Conservation (phyloP, 495 filamentous ascomycete genomes). For the Geopyxis carbonaria region DNA sequence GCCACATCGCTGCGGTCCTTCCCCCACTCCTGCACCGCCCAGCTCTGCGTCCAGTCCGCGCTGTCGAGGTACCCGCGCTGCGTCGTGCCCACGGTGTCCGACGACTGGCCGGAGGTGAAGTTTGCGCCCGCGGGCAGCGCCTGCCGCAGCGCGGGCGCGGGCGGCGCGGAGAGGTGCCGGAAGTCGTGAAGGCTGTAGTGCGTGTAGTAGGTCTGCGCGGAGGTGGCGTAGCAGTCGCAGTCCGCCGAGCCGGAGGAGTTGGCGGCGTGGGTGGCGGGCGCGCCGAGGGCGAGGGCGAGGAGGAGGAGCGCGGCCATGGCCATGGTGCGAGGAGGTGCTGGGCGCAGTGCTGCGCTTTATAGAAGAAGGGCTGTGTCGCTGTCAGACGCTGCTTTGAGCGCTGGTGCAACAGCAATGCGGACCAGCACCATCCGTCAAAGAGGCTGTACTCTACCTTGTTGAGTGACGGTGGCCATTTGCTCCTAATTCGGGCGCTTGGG, state of each 20-base stretch:
- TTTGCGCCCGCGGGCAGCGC: constrained; percentile 2
- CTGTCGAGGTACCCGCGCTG: constrained; percentile 15
- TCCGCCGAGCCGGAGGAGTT: not conserved
- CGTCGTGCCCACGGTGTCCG: constrained; percentile 2
- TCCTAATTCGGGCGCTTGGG: too few species aligned
- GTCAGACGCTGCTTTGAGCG: too few species aligned
- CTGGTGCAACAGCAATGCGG: too few species aligned
- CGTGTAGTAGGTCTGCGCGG: constrained; percentile 10
- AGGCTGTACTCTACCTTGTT: too few species aligned
- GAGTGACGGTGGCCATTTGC: too few species aligned
- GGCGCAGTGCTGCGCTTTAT: too few species aligned
- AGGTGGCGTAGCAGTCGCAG: constrained; percentile 20
- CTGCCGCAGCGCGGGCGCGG: constrained; percentile 8
- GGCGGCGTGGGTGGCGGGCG: constrained; percentile 1
- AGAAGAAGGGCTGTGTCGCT: too few species aligned
- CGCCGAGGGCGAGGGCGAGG: constrained; percentile 5
- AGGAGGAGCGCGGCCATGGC: not conserved
- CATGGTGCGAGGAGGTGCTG: too few species aligned
- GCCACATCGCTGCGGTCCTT: constrained; percentile 6
- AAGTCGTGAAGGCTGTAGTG: constrained; percentile 17
- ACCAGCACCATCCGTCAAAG: too few species aligned
- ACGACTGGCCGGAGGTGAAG: not conserved
- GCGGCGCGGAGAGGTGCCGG: constrained; percentile 2
- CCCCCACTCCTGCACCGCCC: constrained; percentile 17
- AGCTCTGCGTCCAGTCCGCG: constrained; percentile 9